A percentile compares a stretch with the other conserved stretches of the same genome.
These are phyloP conservation scores for Aplosporella prunicola DNA, from an alignment of 2,329 filamentous ascomycete genomes.

Conservation along the genomic window DNA sequence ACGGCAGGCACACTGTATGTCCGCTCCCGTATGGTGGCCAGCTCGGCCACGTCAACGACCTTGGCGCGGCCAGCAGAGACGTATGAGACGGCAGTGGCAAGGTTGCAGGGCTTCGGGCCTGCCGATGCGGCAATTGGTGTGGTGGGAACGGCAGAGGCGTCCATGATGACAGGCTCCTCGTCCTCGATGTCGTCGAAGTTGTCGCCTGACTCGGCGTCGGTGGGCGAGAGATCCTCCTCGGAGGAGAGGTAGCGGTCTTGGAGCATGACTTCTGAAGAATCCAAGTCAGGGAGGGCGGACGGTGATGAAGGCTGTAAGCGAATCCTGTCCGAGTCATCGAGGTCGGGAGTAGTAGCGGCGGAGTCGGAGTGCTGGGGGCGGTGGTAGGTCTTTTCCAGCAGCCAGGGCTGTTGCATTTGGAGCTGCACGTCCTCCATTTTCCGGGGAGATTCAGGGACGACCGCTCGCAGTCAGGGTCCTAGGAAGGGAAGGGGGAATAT, in stretches of 20 bases:
- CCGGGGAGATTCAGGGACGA: too few relatives aligned
- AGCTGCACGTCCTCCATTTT: conserved; percentile 8
- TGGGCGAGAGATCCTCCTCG: conserved; percentile 29
- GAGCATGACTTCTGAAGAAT: conserved; percentile 19
- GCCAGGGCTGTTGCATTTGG: conserved; percentile 26
- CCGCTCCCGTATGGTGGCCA: neutral
- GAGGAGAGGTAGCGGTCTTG: conserved; percentile 31
- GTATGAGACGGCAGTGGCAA: conserved; percentile 29
- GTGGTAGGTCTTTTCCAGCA: conserved; percentile 25
- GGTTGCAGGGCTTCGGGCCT: conserved; percentile 20
- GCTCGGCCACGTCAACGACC: conserved; percentile 25
- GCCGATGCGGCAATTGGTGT: neutral
- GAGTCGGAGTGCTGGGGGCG: conserved; percentile 21
- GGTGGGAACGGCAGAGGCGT: neutral
- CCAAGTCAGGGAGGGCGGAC: conserved; percentile 13
- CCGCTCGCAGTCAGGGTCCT: too few relatives aligned
- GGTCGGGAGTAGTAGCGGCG: conserved; percentile 25
- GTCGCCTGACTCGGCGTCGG: conserved; percentile 22
- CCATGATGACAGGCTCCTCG: conserved; percentile 6
- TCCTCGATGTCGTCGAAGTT: conserved; percentile 23
- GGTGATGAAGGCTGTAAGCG: conserved; percentile 22
- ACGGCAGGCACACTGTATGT: conserved; percentile 26
- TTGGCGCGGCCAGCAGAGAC: conserved; percentile 29
- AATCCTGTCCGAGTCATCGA: conserved; percentile 24
- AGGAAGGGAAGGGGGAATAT: too few relatives aligned